These are phyloP conservation scores for Herpetomonas samuelpessoai DNA, from an alignment of 208 protist genomes.

Conservation along the genomic window DNA sequence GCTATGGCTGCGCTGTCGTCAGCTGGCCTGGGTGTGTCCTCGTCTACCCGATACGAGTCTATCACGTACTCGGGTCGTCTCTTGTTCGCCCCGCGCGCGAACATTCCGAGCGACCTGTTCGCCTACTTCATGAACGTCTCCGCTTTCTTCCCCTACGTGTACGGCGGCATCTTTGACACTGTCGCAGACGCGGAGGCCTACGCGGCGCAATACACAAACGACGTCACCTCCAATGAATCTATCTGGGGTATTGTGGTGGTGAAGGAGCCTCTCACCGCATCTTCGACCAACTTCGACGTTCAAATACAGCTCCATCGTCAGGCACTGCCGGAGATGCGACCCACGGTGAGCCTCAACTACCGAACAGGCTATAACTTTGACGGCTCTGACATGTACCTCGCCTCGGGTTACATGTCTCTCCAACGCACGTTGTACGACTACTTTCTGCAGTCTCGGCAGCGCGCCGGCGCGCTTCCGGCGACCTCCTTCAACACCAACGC, in stretches of 20 bases:
- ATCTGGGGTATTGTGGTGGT: slow-evolving; percentile 41
- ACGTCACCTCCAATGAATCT: slow-evolving; percentile 3
- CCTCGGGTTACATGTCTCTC: slow-evolving; percentile 67
- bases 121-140: slow-evolving; percentile 25
- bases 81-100: slow-evolving; percentile 55
- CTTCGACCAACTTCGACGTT: slow-evolving; percentile 49
- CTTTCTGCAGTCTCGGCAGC: slow-evolving; percentile 24
- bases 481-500: slow-evolving; percentile 10
- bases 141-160: slow-evolving; percentile 44
- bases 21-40: slow-evolving; percentile 27
- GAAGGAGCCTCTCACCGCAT: slow-evolving; percentile 11
- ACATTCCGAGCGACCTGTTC: slow-evolving; percentile 32
- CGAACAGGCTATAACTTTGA: slow-evolving; percentile 40
- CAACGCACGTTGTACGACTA: slow-evolving; percentile 66
- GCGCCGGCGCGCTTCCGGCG: slow-evolving; percentile 8
- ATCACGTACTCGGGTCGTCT: slow-evolving; percentile 47
- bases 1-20: slow-evolving; percentile 26
- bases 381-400: slow-evolving; percentile 63
- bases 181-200: slow-evolving; percentile 38
- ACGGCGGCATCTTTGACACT: slow-evolving; percentile 62
- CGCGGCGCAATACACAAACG: slow-evolving; percentile 2
- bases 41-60: slow-evolving; percentile 42
- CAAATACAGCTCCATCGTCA: slow-evolving; percentile 53
- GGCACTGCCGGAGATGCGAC: slow-evolving; percentile 35
- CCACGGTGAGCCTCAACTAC: slow-evolving; percentile 32